Evolutionary conservation across 2,329 filamentous ascomycete species (phyloP), one percentile per base, ranked within the genome.

Genomic region (Fusarium circinatum): DNA sequence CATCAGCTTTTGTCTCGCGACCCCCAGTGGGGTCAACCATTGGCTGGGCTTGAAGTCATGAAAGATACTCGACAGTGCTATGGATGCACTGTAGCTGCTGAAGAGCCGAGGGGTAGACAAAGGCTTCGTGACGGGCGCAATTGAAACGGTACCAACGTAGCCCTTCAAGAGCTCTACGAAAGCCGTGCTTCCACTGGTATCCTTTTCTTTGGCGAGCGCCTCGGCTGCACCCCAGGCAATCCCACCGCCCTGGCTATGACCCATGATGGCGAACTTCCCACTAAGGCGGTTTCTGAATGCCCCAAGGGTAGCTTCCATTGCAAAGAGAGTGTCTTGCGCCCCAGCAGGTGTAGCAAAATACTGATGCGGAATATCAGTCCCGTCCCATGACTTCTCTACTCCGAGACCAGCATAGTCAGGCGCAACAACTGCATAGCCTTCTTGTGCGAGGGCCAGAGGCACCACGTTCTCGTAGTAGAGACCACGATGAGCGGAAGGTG

Each of bases 231-330:
- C 65, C 86, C 86, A 88, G 0, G 83, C 83, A 2, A 80, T 81
- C 1, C 79, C 81, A 13, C 85, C 86, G 13, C 86, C 86, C 72
- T 88, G 84, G 14, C 82, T 85, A 59, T 87, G 84, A 4, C 86
- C 85, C 65, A 84, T 80, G n/a, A 82, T 79, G 7, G 86, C 84
- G 51, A 85, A 88, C 2, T 81, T 75, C 1, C 78, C 65, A 4
- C 69, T 78, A 0, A 85, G 74, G 1, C 77, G 70, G 3, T 76
- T 71, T 0, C 80, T 73, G 61, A 87, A 88, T 0, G 84, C 83
- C 17, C 65, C 69, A 24, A 79, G 80, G 0, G 84, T 83, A 3
- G 87, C 86, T 26, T 78, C 47, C 10, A 87, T 71, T 1, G 85
- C 81, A 62, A 85, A 83, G 1, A 84, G 75, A 0, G 85, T 62